phyloP scores from a whole-genome alignment of 768 basidiomycete genomes.

The Phlebiopsis flavidoalba region DNA sequence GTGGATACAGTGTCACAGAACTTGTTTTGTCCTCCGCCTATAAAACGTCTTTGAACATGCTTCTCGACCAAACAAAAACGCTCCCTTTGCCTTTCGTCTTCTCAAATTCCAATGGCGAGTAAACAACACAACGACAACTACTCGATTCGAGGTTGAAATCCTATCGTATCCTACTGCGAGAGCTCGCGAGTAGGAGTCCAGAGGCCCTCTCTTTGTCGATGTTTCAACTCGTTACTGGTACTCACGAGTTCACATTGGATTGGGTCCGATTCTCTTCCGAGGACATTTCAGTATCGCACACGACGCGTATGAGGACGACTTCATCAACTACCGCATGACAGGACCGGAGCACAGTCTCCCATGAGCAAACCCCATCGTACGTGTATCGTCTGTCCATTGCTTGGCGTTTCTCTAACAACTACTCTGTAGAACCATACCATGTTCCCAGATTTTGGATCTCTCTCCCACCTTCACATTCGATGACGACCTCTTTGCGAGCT shows the following conservation, averaged over 20 bases:
- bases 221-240: too few relatives aligned
- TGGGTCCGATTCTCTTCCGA: too few relatives aligned
- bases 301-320: too few relatives aligned
- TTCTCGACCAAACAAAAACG: background rate
- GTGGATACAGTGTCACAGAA: background rate
- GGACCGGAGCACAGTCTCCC: background rate
- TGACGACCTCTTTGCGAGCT: background rate
- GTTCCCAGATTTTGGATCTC: background rate
- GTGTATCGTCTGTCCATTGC: background rate
- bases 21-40: background rate
- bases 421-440: background rate
- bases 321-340: background rate
- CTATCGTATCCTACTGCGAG: background rate
- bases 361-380: background rate
- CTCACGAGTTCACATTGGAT: too few relatives aligned
- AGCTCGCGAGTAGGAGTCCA: background rate
- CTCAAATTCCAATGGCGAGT: background rate
- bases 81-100: background rate
- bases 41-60: background rate
- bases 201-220: background rate
- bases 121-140: background rate
- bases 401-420: background rate
- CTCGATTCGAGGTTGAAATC: background rate
- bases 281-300: too few relatives aligned
- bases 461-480: background rate